phyloP scores from a whole-genome alignment of 2,329 filamentous ascomycete species.

The Botryotinia calthae region DNA sequence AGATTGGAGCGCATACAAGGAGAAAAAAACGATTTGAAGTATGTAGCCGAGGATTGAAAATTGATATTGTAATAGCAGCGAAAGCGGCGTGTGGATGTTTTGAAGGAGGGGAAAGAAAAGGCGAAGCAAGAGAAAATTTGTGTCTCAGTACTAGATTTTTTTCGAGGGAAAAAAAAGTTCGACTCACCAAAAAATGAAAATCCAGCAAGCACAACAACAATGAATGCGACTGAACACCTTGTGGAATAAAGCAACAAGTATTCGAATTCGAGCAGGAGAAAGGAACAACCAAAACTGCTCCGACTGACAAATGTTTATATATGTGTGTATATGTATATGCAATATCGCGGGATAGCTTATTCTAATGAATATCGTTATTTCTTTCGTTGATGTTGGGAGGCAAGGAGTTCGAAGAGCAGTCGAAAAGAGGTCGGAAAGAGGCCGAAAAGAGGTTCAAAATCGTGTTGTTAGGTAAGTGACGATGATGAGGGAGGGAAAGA shows the following conservation, averaged over 20 bases:
- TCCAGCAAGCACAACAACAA: background rate
- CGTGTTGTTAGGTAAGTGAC: background rate
- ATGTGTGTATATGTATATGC: background rate
- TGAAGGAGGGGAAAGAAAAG: slow-evolving; percentile 11
- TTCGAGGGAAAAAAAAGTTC: slow-evolving; percentile 14
- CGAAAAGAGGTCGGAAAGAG: background rate
- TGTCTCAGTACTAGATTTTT: slow-evolving; percentile 8
- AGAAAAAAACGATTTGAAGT: background rate
- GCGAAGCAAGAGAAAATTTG: slow-evolving; percentile 18
- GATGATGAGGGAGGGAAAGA: background rate
- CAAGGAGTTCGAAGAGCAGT: background rate
- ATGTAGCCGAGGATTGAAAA: slow-evolving; percentile 21
- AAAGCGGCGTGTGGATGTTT: slow-evolving; percentile 14
- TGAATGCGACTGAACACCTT: background rate
- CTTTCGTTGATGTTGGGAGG: background rate
- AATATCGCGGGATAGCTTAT: background rate
- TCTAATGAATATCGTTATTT: background rate
- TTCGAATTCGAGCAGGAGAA: background rate
- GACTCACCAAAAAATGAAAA: slow-evolving; percentile 15
- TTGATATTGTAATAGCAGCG: slow-evolving; percentile 17
- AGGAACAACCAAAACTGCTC: background rate
- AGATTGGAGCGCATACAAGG: slow-evolving; percentile 13
- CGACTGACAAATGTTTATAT: background rate
- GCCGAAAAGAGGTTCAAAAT: background rate
- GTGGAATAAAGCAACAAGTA: background rate